Percentiles rank a stretch among this genome's conserved stretches.
phyloP scores from a whole-genome alignment of 2,329 filamentous ascomycete genomes.

The Aspergillus sclerotialis region DNA sequence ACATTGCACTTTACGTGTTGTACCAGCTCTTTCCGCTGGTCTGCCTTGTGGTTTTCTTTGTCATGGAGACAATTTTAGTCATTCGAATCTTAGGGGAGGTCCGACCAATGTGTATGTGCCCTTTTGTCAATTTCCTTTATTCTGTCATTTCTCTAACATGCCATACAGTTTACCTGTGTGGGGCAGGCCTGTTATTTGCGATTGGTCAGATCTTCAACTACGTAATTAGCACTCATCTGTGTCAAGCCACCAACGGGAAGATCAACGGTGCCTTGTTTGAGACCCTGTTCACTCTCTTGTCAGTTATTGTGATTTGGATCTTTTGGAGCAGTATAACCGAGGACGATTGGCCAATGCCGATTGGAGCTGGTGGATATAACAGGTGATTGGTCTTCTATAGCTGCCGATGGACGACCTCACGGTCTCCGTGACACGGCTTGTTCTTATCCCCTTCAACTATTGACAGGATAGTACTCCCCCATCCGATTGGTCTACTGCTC shows the following conservation, averaged over 20 bases:
- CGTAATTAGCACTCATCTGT: conserved; percentile 84
- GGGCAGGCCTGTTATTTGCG: conserved; percentile 74
- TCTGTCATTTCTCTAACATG: conserved; percentile 6
- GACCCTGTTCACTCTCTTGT: conserved; percentile 80
- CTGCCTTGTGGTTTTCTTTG: conserved; percentile 81
- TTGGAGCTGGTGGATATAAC: conserved; percentile 22
- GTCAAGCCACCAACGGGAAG: conserved; percentile 70
- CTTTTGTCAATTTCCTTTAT: not conserved
- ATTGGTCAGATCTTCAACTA: conserved; percentile 96
- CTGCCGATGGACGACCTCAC: conserved; percentile 2
- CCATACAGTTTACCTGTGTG: conserved; percentile 60
- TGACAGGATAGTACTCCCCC: not conserved
- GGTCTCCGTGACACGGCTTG: conserved; percentile 5
- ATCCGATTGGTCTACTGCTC: conserved; percentile 1
- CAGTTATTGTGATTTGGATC: conserved; percentile 78
- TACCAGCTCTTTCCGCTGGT: conserved; percentile 86
- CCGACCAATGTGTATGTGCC: conserved; percentile 72
- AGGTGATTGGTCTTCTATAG: conserved; percentile 8
- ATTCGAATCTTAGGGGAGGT: conserved; percentile 78
- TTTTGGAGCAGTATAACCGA: conserved; percentile 99
- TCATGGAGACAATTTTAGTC: conserved; percentile 77
- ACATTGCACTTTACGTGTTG: conserved; percentile 84
- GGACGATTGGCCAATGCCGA: conserved; percentile 80
- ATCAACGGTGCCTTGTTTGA: conserved; percentile 93
- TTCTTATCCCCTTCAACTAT: not conserved